Evolutionary conservation across 2,329 filamentous ascomycete genomes (phyloP).

Genomic region (Fusarium sp.): DNA sequence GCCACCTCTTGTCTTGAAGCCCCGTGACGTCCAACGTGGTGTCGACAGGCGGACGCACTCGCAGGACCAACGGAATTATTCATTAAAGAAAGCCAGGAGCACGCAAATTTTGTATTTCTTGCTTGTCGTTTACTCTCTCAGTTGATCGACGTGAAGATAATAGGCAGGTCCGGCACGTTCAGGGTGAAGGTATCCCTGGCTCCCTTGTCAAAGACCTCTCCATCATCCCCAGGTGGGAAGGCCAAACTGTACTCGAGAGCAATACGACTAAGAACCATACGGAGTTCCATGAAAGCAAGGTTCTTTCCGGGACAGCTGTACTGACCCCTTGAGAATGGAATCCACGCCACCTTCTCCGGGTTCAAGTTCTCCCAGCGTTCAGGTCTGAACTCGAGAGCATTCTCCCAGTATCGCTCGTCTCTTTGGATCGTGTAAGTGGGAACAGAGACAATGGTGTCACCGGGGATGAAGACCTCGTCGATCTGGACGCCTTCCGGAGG

Average conservation of each 20-base stretch:
- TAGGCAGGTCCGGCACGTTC: background rate
- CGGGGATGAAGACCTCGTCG: background rate
- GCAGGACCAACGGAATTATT: background rate
- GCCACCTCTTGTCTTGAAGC: background rate
- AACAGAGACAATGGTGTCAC: background rate
- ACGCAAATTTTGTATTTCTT: background rate
- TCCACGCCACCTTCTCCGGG: background rate
- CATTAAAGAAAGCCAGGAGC: background rate
- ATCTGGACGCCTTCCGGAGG: background rate
- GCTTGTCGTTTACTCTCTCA: background rate
- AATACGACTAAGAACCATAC: conserved; percentile 4
- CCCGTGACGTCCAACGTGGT: background rate
- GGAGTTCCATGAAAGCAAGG: conserved; percentile 1
- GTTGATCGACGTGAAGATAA: background rate
- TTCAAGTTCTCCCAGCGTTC: background rate
- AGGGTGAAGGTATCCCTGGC: conserved; percentile 9
- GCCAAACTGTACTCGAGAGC: background rate
- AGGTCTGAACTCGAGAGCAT: conserved; percentile 3
- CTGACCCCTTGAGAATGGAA: conserved; percentile 8
- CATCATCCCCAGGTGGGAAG: background rate
- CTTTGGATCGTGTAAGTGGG: background rate
- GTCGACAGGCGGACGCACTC: background rate
- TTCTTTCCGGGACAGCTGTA: background rate
- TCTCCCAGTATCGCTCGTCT: background rate
- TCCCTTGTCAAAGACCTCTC: background rate